Percentiles rank a stretch among this genome's conserved stretches.
Evolutionary conservation across 495 filamentous ascomycete genomes (phyloP).

Genomic region (Neurospora sp.): DNA sequence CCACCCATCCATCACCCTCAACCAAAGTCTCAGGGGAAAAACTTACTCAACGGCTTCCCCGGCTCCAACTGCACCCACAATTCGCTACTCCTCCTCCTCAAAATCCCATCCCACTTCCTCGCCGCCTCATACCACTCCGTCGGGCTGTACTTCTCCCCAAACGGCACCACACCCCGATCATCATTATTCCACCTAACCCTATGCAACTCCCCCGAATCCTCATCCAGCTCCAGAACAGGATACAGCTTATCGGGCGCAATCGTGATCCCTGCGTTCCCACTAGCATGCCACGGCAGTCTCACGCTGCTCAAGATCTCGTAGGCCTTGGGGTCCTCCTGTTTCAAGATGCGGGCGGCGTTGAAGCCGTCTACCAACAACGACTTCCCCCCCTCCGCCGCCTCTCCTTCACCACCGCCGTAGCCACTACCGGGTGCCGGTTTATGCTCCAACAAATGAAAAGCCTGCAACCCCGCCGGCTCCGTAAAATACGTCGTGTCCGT

Average conservation of each 20-base stretch:
- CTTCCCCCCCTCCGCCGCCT: constrained; percentile 50
- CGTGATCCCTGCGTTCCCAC: constrained; percentile 71
- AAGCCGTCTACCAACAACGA: constrained; percentile 81
- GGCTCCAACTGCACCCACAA: constrained; percentile 72
- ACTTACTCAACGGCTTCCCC: constrained; percentile 64
- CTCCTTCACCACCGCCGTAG: not conserved
- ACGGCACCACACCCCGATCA: constrained; percentile 58
- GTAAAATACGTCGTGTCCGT: constrained; percentile 94
- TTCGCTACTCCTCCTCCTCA: constrained; percentile 43
- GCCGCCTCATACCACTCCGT: constrained; percentile 72
- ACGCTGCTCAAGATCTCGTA: constrained; percentile 42
- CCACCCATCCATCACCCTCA: not conserved
- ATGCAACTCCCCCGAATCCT: constrained; percentile 38
- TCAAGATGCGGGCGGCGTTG: constrained; percentile 50
- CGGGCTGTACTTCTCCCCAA: constrained; percentile 15
- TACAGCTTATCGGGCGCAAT: constrained; percentile 57
- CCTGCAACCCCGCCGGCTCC: constrained; percentile 79
- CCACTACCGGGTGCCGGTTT: constrained; percentile 3
- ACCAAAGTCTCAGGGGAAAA: not conserved
- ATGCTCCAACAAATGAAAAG: constrained; percentile 84
- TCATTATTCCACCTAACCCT: constrained; percentile 89
- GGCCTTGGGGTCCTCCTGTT: constrained; percentile 33
- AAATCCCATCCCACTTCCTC: constrained; percentile 49
- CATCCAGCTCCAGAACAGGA: constrained; percentile 54
- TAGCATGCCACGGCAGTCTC: constrained; percentile 63